Base-by-base conservation (phyloP, 1,139 yeast genomes). In the Magnusiomyces ingens region DNA sequence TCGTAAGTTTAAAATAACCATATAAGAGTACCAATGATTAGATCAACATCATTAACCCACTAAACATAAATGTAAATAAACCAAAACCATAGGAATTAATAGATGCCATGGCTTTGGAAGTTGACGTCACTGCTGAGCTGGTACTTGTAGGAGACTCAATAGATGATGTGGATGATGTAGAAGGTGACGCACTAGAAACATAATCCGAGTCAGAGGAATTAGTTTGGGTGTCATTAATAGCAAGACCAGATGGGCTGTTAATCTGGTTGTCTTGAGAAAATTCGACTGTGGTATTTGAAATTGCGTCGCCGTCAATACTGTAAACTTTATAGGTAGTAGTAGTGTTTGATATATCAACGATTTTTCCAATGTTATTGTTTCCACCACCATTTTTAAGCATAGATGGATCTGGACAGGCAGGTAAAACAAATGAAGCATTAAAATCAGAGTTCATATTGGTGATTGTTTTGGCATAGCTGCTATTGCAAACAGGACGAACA, bases 361-460 rank as follows among this genome's bases (percentile, higher is more conserved):
- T 67, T 53, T 73, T 60, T 52, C 86, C 85, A 55, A 74, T 62
- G 58, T 80, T 78, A 45, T 73, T 66, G 63, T 74, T 71, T 50
- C 75, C 75, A 49, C 76, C 79, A 64, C 86, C 86, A 57, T 77
- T 68, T 59, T 74, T 66, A 57, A 81, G 78, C 68, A 76, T 55
- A 36, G 60, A 62, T 45, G 55, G 51, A 10, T 64, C 68, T 49
- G 83, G 81, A 32, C 69, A 68, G 17, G 59, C 64, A 46, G 78
- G 79, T 45, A 73, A 64, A 21, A 62, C 59, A 59, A 72, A 71
- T 56, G 65, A 63, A 48, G 75, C 70, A 57, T 69, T 69, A 60
- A 75, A 73, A 11, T 59, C 57, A 17, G 68, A 58, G 56, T 69
- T 67, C n/a, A 65, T 48, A 10, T 58, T 54, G 44, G 63, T 71